Evolutionary conservation across 2,329 filamentous ascomycete genomes (phyloP).

Genomic region (Byssothecium circinans): DNA sequence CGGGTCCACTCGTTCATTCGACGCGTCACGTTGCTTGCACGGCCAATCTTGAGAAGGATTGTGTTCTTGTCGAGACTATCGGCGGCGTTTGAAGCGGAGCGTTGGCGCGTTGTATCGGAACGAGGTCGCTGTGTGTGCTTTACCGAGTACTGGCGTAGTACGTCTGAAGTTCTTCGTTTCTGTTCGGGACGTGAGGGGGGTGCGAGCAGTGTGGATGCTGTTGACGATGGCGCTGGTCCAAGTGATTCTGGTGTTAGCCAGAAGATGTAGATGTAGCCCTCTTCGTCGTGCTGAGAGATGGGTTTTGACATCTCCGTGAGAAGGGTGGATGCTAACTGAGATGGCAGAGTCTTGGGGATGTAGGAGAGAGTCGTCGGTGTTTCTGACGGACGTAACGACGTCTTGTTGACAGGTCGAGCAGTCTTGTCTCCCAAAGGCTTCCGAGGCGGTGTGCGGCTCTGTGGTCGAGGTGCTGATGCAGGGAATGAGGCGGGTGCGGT

Average conservation of each 20-base stretch:
- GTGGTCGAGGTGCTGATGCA: conserved; percentile 6
- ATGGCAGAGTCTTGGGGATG: conserved; percentile 68
- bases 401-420: conserved; percentile 26
- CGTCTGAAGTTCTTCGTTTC: conserved; percentile 35
- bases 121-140: conserved; percentile 15
- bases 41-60: conserved; percentile 67
- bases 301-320: conserved; percentile 76
- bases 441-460: conserved; percentile 19
- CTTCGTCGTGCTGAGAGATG: conserved; percentile 71
- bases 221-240: conserved; percentile 55
- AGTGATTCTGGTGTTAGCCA: conserved; percentile 76
- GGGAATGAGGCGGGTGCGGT: conserved; percentile 9
- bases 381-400: conserved; percentile 18
- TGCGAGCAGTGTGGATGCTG: conserved; percentile 50
- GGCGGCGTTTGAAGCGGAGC: conserved; percentile 10
- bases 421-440: conserved; percentile 32
- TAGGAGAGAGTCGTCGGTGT: conserved; percentile 57
- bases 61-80: conserved; percentile 53
- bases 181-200: conserved; percentile 51
- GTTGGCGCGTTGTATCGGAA: conserved; percentile 9
- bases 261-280: conserved; percentile 97
- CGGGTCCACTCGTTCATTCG: conserved; percentile 90
- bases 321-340: conserved; percentile 69
- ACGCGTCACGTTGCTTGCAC: conserved; percentile 80
- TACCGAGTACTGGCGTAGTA: conserved; percentile 38